Evolutionary conservation across 352 stramenopile genomes (phyloP).

Genomic region (Thraustotheca clavata): DNA sequence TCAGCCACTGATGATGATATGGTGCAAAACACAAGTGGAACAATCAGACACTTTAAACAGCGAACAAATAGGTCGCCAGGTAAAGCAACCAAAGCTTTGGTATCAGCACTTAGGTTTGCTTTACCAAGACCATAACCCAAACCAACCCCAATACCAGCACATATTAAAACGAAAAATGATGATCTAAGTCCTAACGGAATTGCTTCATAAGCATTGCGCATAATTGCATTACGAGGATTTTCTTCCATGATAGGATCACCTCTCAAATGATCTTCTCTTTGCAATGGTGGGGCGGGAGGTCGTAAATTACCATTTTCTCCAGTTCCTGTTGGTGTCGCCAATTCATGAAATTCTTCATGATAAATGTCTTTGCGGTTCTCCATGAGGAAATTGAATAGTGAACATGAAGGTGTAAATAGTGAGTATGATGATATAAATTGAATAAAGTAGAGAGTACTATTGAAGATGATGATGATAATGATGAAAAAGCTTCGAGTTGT

Average conservation of each 20-base stretch:
- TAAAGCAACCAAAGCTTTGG: slow-evolving; percentile 28
- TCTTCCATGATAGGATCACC: background rate
- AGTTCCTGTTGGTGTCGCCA: no score
- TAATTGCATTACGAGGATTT: background rate
- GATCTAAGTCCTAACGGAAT: background rate
- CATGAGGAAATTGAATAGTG: no score
- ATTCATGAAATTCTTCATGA: no score
- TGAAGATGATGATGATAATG: no score
- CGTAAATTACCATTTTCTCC: no score
- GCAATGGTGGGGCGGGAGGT: no score
- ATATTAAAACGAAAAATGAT: slow-evolving; percentile 19
- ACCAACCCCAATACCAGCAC: slow-evolving; percentile 23
- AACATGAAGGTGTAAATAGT: no score
- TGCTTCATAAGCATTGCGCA: background rate
- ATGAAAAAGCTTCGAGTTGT: no score
- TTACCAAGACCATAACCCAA: slow-evolving; percentile 28
- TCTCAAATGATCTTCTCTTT: no score
- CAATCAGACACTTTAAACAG: slow-evolving; percentile 41
- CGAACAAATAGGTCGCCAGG: slow-evolving; percentile 34
- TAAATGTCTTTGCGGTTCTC: no score
- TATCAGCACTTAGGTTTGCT: slow-evolving; percentile 17
- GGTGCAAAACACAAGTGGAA: slow-evolving; percentile 35
- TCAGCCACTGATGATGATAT: slow-evolving; percentile 31
- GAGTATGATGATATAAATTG: no score
- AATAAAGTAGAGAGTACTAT: no score